Evolutionary conservation across 2,329 filamentous ascomycete species (phyloP), one percentile per base, ranked within the genome.

Genomic region (Verticillium albo-atrum): DNA sequence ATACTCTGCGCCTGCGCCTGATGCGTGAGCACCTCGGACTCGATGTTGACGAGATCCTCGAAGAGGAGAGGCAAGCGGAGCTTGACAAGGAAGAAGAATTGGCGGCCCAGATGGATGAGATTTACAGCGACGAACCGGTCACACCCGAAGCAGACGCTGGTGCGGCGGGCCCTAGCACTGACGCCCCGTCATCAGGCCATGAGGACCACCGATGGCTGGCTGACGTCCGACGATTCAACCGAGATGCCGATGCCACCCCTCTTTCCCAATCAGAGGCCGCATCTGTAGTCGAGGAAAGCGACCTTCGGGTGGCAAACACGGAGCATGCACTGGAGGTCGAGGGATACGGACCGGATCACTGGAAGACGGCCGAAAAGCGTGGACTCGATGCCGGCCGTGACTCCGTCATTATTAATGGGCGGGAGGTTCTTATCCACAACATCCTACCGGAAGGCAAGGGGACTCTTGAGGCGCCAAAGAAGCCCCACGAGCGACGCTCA

Each of bases 1-100:
- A 98, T 72, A 95, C 92, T 0, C 83, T 99, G 57, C 91, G 95
- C 30, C 88, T 97, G 79, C 89, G 95, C 27, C 80, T 98, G 55
- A 98, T 98, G 95, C 86, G 94, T 63, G 95, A 99, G 74, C 95
- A 99, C 77, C 80, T 99, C 30, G 95, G 95, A n/a, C 79, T 98
- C 42, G 93, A 98, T 69, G 92, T 97, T 4, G 95, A 99, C 72
- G 90, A 91, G 68, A 88, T 97, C 61, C 86, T 91, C 69, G 91
- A 95, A 69, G 86, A 94, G 62, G 88, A 92, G 65, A 82, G 89
- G 56, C 82, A 85, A 65, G 84, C 85, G 28, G 88, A 92, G 67
- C 73, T 86, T 55, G 87, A 89, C 65, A 77, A 81, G 15, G 80
- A 81, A 56, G 75, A 74, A 4, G 73, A 77, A 28, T 87, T 83